Evolutionary conservation across 2,329 filamentous ascomycete species (phyloP), one percentile per base, ranked within the genome.

Genomic region (Colletotrichum paranaense): DNA sequence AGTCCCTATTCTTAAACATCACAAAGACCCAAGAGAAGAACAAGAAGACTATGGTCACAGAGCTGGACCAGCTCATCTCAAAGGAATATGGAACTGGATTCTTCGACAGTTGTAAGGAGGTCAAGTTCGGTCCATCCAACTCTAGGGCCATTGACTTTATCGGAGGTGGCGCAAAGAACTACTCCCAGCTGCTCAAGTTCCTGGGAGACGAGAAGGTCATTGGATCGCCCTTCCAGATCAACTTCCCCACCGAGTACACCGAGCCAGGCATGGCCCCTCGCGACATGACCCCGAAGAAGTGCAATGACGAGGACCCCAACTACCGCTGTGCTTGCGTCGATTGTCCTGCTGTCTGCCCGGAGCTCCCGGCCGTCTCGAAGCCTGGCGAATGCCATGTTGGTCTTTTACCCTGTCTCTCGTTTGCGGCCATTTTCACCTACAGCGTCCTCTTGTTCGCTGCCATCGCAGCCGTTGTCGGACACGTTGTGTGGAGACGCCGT

Each of bases 191-290:
- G 77, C 85, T 99, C 76, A 96, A 95, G 79, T 99, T 98, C 78
- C 84, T 99, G 42, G 97, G 97, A 19, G 92, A 98, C 82, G 96
- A 98, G 86, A 97, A 97, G 82, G 88, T 92, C 2, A 89, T 96
- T 26, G 97, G 97, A 4, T 98, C 96, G 69, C 97, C 97, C 0
- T 99, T 99, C 83, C 97, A 99, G 85, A 98, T 99, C 85, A 97
- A 99, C 86, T 99, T 97, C 78, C 96, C 90, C 11, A 85, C 82
- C 11, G 82, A 89, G 8, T 90, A 92, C 75, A 82, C 87, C 12
- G 90, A 94, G 62, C 88, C 90, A 0, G 87, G 85, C n/a, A 97
- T 98, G 93, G 81, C 88, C 11, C 86, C 95, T 0, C 86, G 92
- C 76, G 85, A 93, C 42, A 93, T 95, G 84, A 90, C 86, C 66